phyloP scores from a whole-genome alignment of 306 rosid genomes.

The Pueraria montana region DNA sequence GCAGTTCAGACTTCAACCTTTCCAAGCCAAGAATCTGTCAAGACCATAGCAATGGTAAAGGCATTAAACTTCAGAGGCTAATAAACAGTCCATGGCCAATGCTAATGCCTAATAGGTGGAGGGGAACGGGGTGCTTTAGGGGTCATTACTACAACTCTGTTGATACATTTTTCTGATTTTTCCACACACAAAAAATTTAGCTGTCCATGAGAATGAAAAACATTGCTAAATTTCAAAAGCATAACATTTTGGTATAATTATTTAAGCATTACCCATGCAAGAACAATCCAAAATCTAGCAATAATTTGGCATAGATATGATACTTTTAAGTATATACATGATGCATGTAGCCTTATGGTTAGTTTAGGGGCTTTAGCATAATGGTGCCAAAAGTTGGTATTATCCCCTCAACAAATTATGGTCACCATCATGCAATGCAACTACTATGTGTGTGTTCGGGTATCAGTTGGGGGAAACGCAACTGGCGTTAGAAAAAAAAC shows the following conservation, averaged over 20 bases:
- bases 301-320: not conserved
- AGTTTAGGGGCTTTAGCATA: slow-evolving; percentile 41
- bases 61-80: slow-evolving; percentile 37
- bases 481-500: too few species aligned
- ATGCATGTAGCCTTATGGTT: slow-evolving; percentile 28
- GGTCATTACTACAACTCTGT: not conserved
- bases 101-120: not conserved
- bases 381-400: slow-evolving; percentile 51
- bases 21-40: slow-evolving; percentile 86
- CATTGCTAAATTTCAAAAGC: not conserved
- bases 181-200: not conserved
- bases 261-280: not conserved
- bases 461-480: too few species aligned
- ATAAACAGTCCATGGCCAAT: not conserved
- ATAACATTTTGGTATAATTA: not conserved
- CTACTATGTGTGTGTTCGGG: too few species aligned
- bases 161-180: not conserved
- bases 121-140: not conserved
- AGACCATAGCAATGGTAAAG: not conserved
- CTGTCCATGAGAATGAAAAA: not conserved
- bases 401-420: slow-evolving; percentile 49
- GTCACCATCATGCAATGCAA: not conserved
- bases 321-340: not conserved
- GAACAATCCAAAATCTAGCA: not conserved
- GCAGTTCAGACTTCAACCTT: slow-evolving; percentile 83